Evolutionary conservation across 1,139 yeast species (phyloP), one percentile per base, ranked within the genome.

Genomic region (Blastobotrys aristatus): DNA sequence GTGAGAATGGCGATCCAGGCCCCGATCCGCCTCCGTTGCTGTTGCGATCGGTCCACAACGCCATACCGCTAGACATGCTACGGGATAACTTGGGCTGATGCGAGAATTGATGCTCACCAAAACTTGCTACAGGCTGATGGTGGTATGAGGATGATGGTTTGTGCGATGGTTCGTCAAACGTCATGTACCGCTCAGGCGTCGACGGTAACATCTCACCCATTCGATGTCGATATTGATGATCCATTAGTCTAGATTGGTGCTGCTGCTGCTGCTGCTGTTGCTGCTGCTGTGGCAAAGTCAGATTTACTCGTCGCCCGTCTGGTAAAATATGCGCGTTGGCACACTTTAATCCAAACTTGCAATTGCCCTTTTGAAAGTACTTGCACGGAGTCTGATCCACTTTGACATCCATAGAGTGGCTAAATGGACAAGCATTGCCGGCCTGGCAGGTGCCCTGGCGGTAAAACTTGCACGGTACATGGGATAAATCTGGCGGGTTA

Each of bases 391-490:
- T 76, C 53, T 77, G 78, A 52, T 83, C 89, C 37, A 75, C 70
- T 4, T 4, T 32, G 2, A 79, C 74, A 48, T 82, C 87, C 48
- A 79, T 66, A 40, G 85, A 77, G 64, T 92, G 97, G 38, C 95
- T 83, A 61, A 92, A 92, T 1, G 97, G 97, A 65, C 97, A 92
- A 1, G 92, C 74, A 49, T 71, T 73, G 11, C 97, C 97, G 1
- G 97, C 97, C 67, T 89, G 97, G 66, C 97, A 90, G 17, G 85
- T 79, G 0, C 97, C 97, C 63, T 89, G 96, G 53, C 79, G 74
- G 64, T 74, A 89, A 70, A 92, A 90, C 68, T 90, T 90, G 66
- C 98, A 90, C 1, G 98, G 97, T 34, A 90, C 97, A 66, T 90
- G 98, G 47, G 94, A 82, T 47, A 85, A 73, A 59, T 83, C 74